Percentiles rank a stretch among this genome's conserved stretches.
Conservation (phyloP, 176 grass and related monocot genomes). For the Oryza officinalis region DNA sequence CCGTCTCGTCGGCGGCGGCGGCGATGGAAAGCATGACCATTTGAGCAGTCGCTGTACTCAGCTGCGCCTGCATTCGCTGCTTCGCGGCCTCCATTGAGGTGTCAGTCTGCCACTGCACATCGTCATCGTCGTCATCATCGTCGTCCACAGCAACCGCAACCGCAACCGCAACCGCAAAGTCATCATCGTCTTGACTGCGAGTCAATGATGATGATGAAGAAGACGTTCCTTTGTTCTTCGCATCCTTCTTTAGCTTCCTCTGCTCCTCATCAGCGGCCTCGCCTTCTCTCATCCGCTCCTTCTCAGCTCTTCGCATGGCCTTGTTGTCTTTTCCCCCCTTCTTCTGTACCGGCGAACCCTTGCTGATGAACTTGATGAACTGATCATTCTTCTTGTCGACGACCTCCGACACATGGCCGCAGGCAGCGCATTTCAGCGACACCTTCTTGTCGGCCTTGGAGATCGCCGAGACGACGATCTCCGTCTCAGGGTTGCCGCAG, state of each 20-base stretch:
- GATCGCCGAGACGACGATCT: slow-evolving; percentile 47
- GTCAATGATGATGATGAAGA: slow-evolving; percentile 54
- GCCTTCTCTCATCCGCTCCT: slow-evolving; percentile 76
- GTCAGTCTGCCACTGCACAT: slow-evolving; percentile 83
- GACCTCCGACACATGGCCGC: slow-evolving; percentile 69
- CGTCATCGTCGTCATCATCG: slow-evolving; percentile 45
- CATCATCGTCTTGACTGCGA: slow-evolving; percentile 35
- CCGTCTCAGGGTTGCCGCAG: slow-evolving; percentile 87
- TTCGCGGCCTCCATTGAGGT: slow-evolving; percentile 70
- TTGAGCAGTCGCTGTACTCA: slow-evolving; percentile 78
- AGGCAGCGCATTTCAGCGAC: slow-evolving; percentile 84
- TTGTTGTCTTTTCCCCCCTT: slow-evolving; percentile 83
- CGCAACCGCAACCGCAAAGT: background rate
- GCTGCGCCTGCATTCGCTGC: slow-evolving; percentile 73
- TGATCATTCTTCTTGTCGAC: slow-evolving; percentile 76
- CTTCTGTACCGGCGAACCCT: slow-evolving; percentile 71
- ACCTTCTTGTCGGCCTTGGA: slow-evolving; percentile 68
- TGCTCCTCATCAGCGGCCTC: slow-evolving; percentile 84
- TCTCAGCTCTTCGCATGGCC: slow-evolving; percentile 85
- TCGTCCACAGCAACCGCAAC: slow-evolving; percentile 33
- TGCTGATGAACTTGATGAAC: slow-evolving; percentile 67
- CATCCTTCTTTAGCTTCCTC: slow-evolving; percentile 78
- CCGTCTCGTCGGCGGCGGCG: slow-evolving; percentile 33
- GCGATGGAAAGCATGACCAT: slow-evolving; percentile 69
- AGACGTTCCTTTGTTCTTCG: slow-evolving; percentile 58